Percentiles rank a stretch among this genome's conserved stretches.
Evolutionary conservation across 2,329 filamentous ascomycete genomes (phyloP).

Genomic region (Fusarium piperis): DNA sequence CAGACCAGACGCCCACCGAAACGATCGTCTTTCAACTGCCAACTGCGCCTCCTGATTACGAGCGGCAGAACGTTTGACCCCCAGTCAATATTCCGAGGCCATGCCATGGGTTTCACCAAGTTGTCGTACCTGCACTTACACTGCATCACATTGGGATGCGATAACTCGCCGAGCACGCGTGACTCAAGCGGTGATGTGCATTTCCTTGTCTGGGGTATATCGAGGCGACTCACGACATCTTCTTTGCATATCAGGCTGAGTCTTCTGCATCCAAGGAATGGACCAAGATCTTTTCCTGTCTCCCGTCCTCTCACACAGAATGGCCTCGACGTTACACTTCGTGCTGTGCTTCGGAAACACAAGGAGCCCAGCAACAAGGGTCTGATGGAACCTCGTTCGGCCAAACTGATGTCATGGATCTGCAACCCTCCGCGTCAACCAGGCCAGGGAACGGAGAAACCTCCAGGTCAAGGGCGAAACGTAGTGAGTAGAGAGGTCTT

Average conservation of each 20-base stretch:
- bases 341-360: slow-evolving; percentile 23
- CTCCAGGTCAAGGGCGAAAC: slow-evolving; percentile 18
- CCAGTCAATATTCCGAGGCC: slow-evolving; percentile 1
- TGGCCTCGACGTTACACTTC: slow-evolving; percentile 19
- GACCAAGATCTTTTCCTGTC: not conserved
- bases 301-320: slow-evolving; percentile 5
- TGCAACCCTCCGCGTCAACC: slow-evolving; percentile 35
- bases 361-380: slow-evolving; percentile 27
- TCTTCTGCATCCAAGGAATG: slow-evolving; percentile 6
- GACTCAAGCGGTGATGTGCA: slow-evolving; percentile 6
- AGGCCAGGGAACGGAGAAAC: not conserved
- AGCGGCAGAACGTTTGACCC: slow-evolving; percentile 8
- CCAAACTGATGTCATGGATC: slow-evolving; percentile 49
- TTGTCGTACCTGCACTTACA: slow-evolving; percentile 12
- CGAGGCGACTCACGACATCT: slow-evolving; percentile 4
- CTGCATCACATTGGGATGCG: slow-evolving; percentile 14
- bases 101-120: slow-evolving; percentile 9
- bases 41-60: slow-evolving; percentile 10
- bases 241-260: slow-evolving; percentile 16
- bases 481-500: slow-evolving; percentile 14
- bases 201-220: not conserved
- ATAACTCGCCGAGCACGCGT: not conserved
- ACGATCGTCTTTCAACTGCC: slow-evolving; percentile 12
- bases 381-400: slow-evolving; percentile 25
- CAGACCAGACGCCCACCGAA: slow-evolving; percentile 2